Evolutionary conservation across 139 green algal genomes (phyloP), one percentile per base, ranked within the genome.

Genomic region (Yamagishiella unicocca): DNA sequence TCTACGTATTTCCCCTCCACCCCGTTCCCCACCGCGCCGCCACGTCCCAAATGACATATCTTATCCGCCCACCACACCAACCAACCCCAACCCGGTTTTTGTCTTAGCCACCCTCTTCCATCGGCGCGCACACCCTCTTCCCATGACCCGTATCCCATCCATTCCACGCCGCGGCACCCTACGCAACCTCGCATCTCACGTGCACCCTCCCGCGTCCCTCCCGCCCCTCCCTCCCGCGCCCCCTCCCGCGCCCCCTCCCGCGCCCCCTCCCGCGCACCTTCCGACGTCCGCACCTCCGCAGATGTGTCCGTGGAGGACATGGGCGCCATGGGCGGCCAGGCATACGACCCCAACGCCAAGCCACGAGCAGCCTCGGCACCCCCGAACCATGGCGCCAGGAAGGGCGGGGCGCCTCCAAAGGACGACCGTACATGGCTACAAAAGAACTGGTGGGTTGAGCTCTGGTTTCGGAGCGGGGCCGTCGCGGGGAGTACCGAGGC

Each of bases 371-470:
- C 50, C 27, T 22, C 66, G 24, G 40, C 50, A 17, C 50, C 50
- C 12, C 50, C 58, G 58, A 31, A 24, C 29, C 70, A n/a, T 2
- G 70, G 70, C 7, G 55, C 38, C 4, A 17, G 40, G 5, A 73
- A 73, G 77, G 55, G 55, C 35, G 77, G 31, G 14, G 55, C 77
- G 31, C 77, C 55, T 25, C 77, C 75, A 5, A 83, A 82, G 74
- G 77, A 84, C 58, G 77, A 84, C 29, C 77, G 77, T 17, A 74
- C 55, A 24, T 84, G 77, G 77, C 77, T 84, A 58, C 77, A 84
- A 58, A 84, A 84, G 40, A 84, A 84, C 58, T 84, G 77, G 75
- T 71, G 37, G 37, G 66, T 33, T 19, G 66, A 27, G 3, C 6
- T 45, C 22, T 43, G 33, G 67, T 50, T 75, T 75, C 33, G 33